Percentiles rank a stretch among this genome's conserved stretches.
Conservation (phyloP, 768 basidiomycete species). For the Tylopilus plumbeoviolaceoides region DNA sequence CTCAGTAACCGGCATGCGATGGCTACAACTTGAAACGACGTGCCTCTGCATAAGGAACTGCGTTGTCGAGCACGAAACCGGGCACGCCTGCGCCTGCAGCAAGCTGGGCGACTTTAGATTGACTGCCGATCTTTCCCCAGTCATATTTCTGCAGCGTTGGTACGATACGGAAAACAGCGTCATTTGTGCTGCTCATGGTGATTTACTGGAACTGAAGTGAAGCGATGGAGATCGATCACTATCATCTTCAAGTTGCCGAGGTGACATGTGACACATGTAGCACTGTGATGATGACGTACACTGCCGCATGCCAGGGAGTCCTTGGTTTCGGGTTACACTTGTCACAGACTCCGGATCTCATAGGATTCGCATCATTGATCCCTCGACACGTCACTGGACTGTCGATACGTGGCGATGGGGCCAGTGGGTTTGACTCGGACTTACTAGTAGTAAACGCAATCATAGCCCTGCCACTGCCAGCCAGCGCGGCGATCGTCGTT, state of each 20-base stretch:
- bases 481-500: too few species aligned
- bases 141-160: conserved; percentile 90
- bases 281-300: neutral
- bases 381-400: neutral
- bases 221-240: neutral
- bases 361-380: neutral
- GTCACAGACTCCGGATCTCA: too few species aligned
- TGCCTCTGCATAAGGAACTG: conserved; percentile 90
- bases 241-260: neutral
- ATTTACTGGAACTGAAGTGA: neutral
- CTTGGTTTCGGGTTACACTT: too few species aligned
- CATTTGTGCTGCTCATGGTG: conserved; percentile 23
- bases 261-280: neutral
- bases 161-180: conserved; percentile 68
- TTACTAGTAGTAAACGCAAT: too few species aligned
- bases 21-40: conserved; percentile 24
- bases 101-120: conserved; percentile 86
- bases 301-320: too few species aligned
- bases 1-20: conserved; percentile 1
- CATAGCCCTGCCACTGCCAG: too few species aligned
- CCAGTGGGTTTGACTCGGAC: too few species aligned
- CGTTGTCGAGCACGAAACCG: conserved; percentile 64
- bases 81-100: conserved; percentile 58
- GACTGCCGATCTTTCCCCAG: conserved; percentile 85
- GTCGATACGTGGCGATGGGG: too few species aligned